These are phyloP conservation scores for Stachybotrys chartarum DNA, from an alignment of 2,329 filamentous ascomycete genomes.

Conservation along the genomic window DNA sequence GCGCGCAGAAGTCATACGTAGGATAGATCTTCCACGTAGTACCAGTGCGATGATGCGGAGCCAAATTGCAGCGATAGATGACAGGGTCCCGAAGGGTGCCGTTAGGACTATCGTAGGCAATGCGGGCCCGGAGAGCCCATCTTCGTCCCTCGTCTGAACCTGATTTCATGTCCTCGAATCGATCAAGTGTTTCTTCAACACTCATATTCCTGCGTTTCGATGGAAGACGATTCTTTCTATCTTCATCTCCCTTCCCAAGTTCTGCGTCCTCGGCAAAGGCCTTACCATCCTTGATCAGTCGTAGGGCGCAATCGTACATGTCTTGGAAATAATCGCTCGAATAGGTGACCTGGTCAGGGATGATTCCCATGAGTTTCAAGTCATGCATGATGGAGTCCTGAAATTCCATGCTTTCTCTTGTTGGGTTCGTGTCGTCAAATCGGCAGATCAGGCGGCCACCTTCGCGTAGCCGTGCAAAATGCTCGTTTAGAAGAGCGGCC, in stretches of 20 bases:
- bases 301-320: slow-evolving; percentile 70
- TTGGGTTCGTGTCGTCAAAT: slow-evolving; percentile 90
- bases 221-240: slow-evolving; percentile 66
- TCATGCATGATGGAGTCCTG: slow-evolving; percentile 85
- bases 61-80: not conserved
- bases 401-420: slow-evolving; percentile 87
- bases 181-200: not conserved
- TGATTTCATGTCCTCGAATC: not conserved
- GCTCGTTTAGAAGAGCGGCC: slow-evolving; percentile 79
- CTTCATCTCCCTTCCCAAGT: slow-evolving; percentile 71
- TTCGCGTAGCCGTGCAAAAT: slow-evolving; percentile 86
- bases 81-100: not conserved
- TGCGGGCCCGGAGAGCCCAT: not conserved
- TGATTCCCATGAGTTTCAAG: slow-evolving; percentile 74
- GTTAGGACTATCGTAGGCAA: not conserved
- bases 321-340: slow-evolving; percentile 87
- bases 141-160: not conserved
- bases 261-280: slow-evolving; percentile 87
- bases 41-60: not conserved
- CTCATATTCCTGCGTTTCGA: not conserved
- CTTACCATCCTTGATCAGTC: slow-evolving; percentile 71
- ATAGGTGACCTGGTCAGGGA: slow-evolving; percentile 71
- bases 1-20: not conserved
- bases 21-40: not conserved
- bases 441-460: slow-evolving; percentile 76